These are phyloP conservation scores for Phalaenopsis hybrid DNA, from an alignment of 116 monocot species.

Conservation along the genomic window DNA sequence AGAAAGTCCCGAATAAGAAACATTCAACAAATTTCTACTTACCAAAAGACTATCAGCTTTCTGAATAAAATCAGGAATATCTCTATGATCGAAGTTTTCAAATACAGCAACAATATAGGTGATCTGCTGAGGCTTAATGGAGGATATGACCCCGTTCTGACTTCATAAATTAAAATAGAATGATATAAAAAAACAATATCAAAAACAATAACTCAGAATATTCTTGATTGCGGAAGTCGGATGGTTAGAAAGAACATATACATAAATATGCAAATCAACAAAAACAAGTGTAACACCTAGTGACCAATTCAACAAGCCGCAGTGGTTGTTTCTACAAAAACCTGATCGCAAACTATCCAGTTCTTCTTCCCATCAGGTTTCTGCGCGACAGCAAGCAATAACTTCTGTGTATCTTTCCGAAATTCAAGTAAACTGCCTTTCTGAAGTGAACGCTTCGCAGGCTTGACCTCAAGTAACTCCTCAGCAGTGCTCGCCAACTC, in stretches of 20 bases:
- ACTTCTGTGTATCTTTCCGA: constrained; percentile 80
- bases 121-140: constrained; percentile 90
- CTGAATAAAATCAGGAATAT: constrained; percentile 59
- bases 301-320: constrained; percentile 37
- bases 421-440: constrained; percentile 88
- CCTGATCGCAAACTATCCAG: constrained; percentile 98
- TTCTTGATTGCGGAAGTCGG: background rate
- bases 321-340: constrained; percentile 44
- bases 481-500: constrained; percentile 50
- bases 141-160: constrained; percentile 79
- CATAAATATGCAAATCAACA: constrained; percentile 3
- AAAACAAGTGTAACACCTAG: constrained; percentile 24
- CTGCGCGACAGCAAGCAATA: constrained; percentile 72
- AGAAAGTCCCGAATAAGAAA: background rate
- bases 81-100: constrained; percentile 54
- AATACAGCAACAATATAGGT: constrained; percentile 79
- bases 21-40: constrained; percentile 14
- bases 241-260: background rate
- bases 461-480: constrained; percentile 48
- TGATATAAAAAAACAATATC: constrained; percentile 4
- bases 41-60: constrained; percentile 74
- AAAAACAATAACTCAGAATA: constrained; percentile 1
- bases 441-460: constrained; percentile 52
- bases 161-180: constrained; percentile 11
- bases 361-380: constrained; percentile 99